Evolutionary conservation across 2,329 filamentous ascomycete species (phyloP).

Genomic region (Fusarium hainanense): DNA sequence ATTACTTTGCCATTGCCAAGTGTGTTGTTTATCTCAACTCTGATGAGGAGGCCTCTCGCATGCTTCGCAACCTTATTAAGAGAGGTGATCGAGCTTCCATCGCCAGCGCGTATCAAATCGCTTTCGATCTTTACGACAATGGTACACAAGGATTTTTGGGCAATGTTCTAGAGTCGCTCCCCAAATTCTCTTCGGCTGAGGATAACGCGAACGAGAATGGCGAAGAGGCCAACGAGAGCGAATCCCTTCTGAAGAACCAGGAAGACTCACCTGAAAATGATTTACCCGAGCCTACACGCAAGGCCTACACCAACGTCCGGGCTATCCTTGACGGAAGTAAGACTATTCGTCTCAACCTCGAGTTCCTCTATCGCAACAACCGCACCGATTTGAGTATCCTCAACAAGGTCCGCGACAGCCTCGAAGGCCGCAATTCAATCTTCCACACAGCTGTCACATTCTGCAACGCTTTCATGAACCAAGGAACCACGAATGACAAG

Average conservation of each 20-base stretch:
- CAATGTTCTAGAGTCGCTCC: constrained; percentile 86
- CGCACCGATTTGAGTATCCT: constrained; percentile 91
- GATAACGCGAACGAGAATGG: constrained; percentile 55
- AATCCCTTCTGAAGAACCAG: constrained; percentile 62
- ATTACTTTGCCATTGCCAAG: constrained; percentile 98
- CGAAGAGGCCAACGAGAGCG: constrained; percentile 57
- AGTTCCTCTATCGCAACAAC: constrained; percentile 96
- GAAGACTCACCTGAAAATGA: constrained; percentile 66
- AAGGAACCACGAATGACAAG: constrained; percentile 96
- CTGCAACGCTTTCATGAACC: constrained; percentile 99
- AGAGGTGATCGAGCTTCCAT: constrained; percentile 82
- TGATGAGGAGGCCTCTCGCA: constrained; percentile 87
- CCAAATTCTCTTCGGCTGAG: background rate
- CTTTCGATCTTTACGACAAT: constrained; percentile 98
- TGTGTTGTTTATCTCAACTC: constrained; percentile 97
- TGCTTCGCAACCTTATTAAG: constrained; percentile 83
- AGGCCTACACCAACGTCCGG: constrained; percentile 71
- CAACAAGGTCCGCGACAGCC: constrained; percentile 94
- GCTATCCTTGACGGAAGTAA: constrained; percentile 86
- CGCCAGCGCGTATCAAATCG: constrained; percentile 94
- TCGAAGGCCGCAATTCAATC: constrained; percentile 96
- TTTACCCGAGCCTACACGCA: constrained; percentile 63
- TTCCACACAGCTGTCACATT: constrained; percentile 98
- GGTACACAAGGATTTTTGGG: constrained; percentile 96
- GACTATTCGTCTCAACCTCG: constrained; percentile 92